Conservation (phyloP, 352 stramenopile genomes). For the Phytophthora litchii region DNA sequence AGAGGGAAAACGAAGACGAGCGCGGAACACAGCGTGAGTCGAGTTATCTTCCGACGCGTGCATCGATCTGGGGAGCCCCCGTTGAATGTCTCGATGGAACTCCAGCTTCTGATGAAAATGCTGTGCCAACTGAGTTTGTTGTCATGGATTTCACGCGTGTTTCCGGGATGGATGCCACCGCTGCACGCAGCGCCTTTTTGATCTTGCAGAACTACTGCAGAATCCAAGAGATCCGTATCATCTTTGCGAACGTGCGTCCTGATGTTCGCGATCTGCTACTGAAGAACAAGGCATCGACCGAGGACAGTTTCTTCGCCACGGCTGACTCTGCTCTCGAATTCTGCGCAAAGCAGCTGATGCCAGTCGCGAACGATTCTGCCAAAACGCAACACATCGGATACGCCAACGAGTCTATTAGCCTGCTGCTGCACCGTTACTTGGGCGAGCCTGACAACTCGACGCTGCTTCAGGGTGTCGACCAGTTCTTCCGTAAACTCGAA, state of each 20-base stretch:
- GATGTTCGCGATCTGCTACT: slow-evolving; percentile 60
- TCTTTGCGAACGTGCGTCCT: slow-evolving; percentile 62
- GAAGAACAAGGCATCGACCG: slow-evolving; percentile 69
- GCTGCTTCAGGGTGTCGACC: slow-evolving; percentile 61
- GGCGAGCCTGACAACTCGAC: slow-evolving; percentile 63
- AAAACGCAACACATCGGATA: slow-evolving; percentile 22
- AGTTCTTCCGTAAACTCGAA: slow-evolving; percentile 54
- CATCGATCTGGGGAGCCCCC: slow-evolving; percentile 40
- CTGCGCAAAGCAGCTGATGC: slow-evolving; percentile 64
- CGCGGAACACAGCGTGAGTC: slow-evolving; percentile 24
- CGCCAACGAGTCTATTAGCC: slow-evolving; percentile 50
- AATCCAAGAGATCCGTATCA: slow-evolving; percentile 54
- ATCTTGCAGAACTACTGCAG: slow-evolving; percentile 80
- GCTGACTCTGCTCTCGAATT: slow-evolving; percentile 69
- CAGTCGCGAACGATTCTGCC: slow-evolving; percentile 15
- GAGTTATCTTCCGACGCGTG: slow-evolving; percentile 45
- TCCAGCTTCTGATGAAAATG: slow-evolving; percentile 32
- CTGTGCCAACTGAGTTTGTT: slow-evolving; percentile 64
- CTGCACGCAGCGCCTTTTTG: slow-evolving; percentile 72
- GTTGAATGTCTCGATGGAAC: slow-evolving; percentile 73
- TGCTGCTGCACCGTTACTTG: slow-evolving; percentile 80
- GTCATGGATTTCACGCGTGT: slow-evolving; percentile 87
- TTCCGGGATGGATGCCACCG: slow-evolving; percentile 84
- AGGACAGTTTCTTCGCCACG: slow-evolving; percentile 57
- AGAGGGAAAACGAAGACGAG: slow-evolving; percentile 14